Conservation (phyloP, 768 basidiomycete genomes). For the Phlegmacium glaucopus region DNA sequence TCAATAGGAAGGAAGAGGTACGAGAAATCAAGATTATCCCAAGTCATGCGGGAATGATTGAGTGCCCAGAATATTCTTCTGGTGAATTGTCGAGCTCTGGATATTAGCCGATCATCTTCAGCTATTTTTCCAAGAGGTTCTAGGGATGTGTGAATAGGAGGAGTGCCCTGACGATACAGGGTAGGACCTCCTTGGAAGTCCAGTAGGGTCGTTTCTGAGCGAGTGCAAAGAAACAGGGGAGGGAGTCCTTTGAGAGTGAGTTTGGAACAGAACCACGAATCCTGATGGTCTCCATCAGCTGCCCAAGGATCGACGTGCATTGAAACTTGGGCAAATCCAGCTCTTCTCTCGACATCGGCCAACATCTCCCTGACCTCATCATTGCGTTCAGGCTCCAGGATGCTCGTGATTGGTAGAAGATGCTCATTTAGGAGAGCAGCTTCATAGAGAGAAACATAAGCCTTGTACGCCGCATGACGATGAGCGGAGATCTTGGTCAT, state of each 20-base stretch:
- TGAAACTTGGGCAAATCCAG: slow-evolving; percentile 53
- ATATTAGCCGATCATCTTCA: slow-evolving; percentile 27
- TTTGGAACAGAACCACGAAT: slow-evolving; percentile 49
- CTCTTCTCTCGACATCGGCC: slow-evolving; percentile 60
- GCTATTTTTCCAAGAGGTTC: slow-evolving; percentile 17
- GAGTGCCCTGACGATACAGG: slow-evolving; percentile 43
- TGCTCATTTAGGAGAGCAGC: slow-evolving; percentile 63
- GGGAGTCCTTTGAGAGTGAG: slow-evolving; percentile 48
- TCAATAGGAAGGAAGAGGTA: slow-evolving; percentile 54
- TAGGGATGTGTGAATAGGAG: slow-evolving; percentile 27
- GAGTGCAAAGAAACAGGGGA: slow-evolving; percentile 47
- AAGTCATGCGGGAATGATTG: slow-evolving; percentile 57
- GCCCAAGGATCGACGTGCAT: slow-evolving; percentile 68
- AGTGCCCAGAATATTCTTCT: slow-evolving; percentile 59
- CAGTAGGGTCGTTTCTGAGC: slow-evolving; percentile 34
- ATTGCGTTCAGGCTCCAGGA: slow-evolving; percentile 48
- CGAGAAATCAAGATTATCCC: slow-evolving; percentile 57
- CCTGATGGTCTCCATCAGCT: slow-evolving; percentile 15
- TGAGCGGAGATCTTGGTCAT: slow-evolving; percentile 59
- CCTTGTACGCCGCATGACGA: slow-evolving; percentile 67
- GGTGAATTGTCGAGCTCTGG: slow-evolving; percentile 48
- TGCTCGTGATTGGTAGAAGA: slow-evolving; percentile 63
- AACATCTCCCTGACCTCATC: slow-evolving; percentile 61
- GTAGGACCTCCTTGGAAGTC: slow-evolving; percentile 37
- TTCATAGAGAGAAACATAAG: slow-evolving; percentile 58